Base-by-base conservation (phyloP, 2,329 filamentous ascomycete genomes). In the Aspergillus arachidicola region DNA sequence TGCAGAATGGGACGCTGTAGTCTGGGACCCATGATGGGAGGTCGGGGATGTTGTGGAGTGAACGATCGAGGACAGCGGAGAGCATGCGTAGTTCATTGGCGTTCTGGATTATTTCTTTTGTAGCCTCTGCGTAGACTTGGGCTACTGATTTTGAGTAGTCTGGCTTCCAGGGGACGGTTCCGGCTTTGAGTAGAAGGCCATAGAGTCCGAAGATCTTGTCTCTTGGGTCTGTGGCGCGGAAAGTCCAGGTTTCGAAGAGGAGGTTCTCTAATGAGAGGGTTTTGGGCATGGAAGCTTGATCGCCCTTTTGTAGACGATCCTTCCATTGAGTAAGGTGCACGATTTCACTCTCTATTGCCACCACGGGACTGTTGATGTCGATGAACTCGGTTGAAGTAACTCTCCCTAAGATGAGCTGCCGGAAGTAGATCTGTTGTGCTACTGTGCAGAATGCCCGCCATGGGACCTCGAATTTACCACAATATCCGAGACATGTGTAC, bases 221-320 rank as follows among this genome's bases (percentile, higher is more conserved):
- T 19, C 59, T 41, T 2, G 59, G 41, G 32, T 61, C 59, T 4
- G 59, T 48, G 14, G 59, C 26, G 28, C 34, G 28, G 26, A 61
- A 61, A 19, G 59, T 61, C 59, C 59, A 61, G 53, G 59, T 61
- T 12, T 61, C 51, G 21, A 61, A 61, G 21, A 61, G 19, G 10
- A 61, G 53, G 45, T 61, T 61, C 19, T 61, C 59, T 7, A 61
- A 28, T 1, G 59, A 48, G 4, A 48, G 7, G 26, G 38, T 11
- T 21, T 53, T 53, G 3, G 53, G 59, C 26, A 46, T 19, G 1
- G 59, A 32, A 34, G 59, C 59, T 23, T 57, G 16, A 6, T 61
- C 51, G 30, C 41, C 58, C 4, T 32, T 36, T 32, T 61, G 59
- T 23, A 61, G 30, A 6, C 59, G 59, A 9, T 57, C 59, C 1